Base-by-base conservation (phyloP, 345 rosid species). In the Murraya paniculata region DNA sequence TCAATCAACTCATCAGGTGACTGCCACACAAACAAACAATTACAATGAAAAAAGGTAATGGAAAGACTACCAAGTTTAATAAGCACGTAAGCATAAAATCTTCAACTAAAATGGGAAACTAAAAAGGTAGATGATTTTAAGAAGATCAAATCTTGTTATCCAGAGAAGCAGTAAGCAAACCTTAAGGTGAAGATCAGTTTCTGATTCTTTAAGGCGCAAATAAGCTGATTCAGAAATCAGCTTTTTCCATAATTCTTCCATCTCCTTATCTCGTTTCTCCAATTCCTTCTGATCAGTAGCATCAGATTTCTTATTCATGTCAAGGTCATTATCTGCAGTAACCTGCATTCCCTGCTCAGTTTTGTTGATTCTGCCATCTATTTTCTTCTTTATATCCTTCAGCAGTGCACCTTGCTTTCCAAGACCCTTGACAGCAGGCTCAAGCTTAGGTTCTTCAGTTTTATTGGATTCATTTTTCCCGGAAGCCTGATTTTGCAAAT, bases 321-420 rank as follows among this genome's bases (percentile, higher is more conserved):
- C 90, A 85, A 76, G 74, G 78, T 68, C 72, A 70, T 67, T 80
- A 77, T 81, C 83, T 9, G 78, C 41, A 75, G 90, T 81, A 84
- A 86, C 82, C 61, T 88, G 93, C 72, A 83, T 93, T 39, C 87
- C 87, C 64, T 81, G 88, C 77, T 93, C 99, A 79, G 74, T 76
- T 84, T 91, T 93, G 87, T 79, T 77, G 71, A 80, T 84, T 87
- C 81, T 89, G 81, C 70, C 88, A 87, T 94, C 94, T n/a, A 81
- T 82, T 83, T 88, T 96, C 88, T 87, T 96, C 88, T 90, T 96
- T 22, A 96, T 88, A 78, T 93, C 98, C 91, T 90, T 94, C 8
- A 96, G 87, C 81, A 94, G 84, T 70, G 89, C 97, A 72, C 98
- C 97, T 86, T 90, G 99, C 90, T 96, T 96, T 74, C 98, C 98